Evolutionary conservation across 176 grass and related monocot genomes (phyloP).

Genomic region (Tillandsia fasciculata): DNA sequence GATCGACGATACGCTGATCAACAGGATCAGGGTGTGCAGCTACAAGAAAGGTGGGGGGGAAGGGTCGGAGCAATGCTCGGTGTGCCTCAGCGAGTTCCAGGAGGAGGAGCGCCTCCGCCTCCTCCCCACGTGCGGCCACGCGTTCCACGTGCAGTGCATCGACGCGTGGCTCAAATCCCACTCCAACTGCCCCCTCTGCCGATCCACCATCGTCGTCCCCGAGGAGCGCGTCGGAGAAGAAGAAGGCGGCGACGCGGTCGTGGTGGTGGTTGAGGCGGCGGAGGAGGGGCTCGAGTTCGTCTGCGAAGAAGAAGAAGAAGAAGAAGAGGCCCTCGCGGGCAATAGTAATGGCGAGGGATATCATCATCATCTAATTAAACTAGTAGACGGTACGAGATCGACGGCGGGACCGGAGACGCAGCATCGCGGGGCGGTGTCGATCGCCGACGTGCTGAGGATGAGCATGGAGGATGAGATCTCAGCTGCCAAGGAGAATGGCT

Average conservation of each 20-base stretch:
- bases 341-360: slow-evolving; percentile 9
- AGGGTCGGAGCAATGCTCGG: slow-evolving; percentile 64
- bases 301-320: slow-evolving; percentile 5
- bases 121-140: slow-evolving; percentile 83
- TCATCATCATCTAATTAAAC: slow-evolving; percentile 15
- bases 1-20: slow-evolving; percentile 64
- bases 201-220: slow-evolving; percentile 45
- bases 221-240: slow-evolving; percentile 15
- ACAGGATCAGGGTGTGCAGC: slow-evolving; percentile 73
- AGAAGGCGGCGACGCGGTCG: slow-evolving; percentile 23
- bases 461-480: slow-evolving; percentile 28
- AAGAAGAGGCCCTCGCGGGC: slow-evolving; percentile 2
- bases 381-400: slow-evolving; percentile 59
- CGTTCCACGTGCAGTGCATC: slow-evolving; percentile 94
- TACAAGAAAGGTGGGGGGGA: slow-evolving; percentile 52
- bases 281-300: slow-evolving; percentile 17
- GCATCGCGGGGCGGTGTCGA: slow-evolving; percentile 38
- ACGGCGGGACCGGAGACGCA: slow-evolving; percentile 31
- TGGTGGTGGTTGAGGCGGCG: slow-evolving; percentile 18
- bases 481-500: background rate
- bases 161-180: slow-evolving; percentile 91
- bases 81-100: slow-evolving; percentile 86
- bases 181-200: slow-evolving; percentile 88
- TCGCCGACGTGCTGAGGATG: slow-evolving; percentile 57
- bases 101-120: slow-evolving; percentile 77